These are phyloP conservation scores for Phytophthora brassicae DNA, from an alignment of 352 stramenopile genomes.

Conservation along the genomic window DNA sequence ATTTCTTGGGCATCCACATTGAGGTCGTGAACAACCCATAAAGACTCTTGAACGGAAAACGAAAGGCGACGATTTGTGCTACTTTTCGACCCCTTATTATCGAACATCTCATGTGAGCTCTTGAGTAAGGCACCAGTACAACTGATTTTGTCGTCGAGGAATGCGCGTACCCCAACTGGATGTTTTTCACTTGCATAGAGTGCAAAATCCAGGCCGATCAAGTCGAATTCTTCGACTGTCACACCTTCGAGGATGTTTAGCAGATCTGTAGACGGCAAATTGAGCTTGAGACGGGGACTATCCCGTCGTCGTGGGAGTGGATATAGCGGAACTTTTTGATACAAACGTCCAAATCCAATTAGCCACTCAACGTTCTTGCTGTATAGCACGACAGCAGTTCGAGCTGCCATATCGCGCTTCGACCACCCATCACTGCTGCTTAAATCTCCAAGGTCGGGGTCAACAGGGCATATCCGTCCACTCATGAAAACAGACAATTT, in stretches of 20 bases:
- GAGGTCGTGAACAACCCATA: conserved; percentile 51
- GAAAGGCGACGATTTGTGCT: conserved; percentile 28
- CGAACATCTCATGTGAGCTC: conserved; percentile 32
- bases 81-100: neutral
- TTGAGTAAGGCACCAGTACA: conserved; percentile 46
- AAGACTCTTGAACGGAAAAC: conserved; percentile 15
- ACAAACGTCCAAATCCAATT: conserved; percentile 57
- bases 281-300: neutral
- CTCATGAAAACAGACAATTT: conserved; percentile 46
- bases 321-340: conserved; percentile 36
- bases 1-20: conserved; percentile 55
- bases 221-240: conserved; percentile 54
- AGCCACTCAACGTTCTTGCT: conserved; percentile 78
- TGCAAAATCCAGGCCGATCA: conserved; percentile 68
- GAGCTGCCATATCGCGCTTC: conserved; percentile 57
- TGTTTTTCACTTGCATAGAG: conserved; percentile 75
- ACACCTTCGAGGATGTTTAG: conserved; percentile 42
- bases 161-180: conserved; percentile 59
- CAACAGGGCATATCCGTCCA: conserved; percentile 40
- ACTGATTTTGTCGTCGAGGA: conserved; percentile 62
- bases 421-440: conserved; percentile 27
- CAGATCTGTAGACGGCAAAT: conserved; percentile 14
- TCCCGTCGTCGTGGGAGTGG: conserved; percentile 27
- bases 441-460: conserved; percentile 11
- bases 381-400: conserved; percentile 71